These are phyloP conservation scores for Jaltomata sinuosa DNA, from an alignment of 257 asterid genomes.

Conservation along the genomic window DNA sequence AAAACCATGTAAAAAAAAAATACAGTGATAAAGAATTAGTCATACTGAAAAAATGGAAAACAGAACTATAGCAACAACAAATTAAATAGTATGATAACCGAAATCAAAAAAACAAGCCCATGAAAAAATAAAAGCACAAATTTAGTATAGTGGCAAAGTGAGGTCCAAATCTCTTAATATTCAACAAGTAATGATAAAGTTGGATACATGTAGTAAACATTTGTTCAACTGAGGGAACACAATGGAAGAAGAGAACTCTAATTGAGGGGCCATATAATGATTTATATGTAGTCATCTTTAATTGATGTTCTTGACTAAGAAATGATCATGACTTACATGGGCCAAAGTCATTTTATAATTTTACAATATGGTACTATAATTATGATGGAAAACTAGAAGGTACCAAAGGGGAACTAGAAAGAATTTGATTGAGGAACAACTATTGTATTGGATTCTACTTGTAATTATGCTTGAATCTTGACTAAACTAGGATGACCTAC, in stretches of 20 bases:
- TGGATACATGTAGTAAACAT: not conserved
- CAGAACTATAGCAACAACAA: not conserved
- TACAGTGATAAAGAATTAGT: rapidly evolving
- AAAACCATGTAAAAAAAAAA: not conserved
- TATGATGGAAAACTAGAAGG: not conserved
- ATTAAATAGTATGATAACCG: not conserved
- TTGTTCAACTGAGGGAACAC: not conserved
- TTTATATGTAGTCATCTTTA: not conserved
- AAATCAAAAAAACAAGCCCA: not conserved
- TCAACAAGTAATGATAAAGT: not conserved
- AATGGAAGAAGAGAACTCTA: not conserved
- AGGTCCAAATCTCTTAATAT: not conserved
- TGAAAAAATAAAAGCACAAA: not conserved
- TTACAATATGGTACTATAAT: not conserved
- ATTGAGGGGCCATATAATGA: not conserved
- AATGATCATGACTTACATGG: not conserved
- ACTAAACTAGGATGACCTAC: not conserved
- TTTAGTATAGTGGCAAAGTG: not conserved
- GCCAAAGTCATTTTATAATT: not conserved
- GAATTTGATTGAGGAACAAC: not conserved
- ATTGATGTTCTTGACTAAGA: not conserved
- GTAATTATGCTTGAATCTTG: not conserved
- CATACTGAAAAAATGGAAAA: not conserved
- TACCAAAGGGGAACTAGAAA: not conserved
- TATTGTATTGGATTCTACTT: not conserved